Evolutionary conservation across 768 basidiomycete species (phyloP), one percentile per base, ranked within the genome.

Genomic region (Rhizopogon sp.): DNA sequence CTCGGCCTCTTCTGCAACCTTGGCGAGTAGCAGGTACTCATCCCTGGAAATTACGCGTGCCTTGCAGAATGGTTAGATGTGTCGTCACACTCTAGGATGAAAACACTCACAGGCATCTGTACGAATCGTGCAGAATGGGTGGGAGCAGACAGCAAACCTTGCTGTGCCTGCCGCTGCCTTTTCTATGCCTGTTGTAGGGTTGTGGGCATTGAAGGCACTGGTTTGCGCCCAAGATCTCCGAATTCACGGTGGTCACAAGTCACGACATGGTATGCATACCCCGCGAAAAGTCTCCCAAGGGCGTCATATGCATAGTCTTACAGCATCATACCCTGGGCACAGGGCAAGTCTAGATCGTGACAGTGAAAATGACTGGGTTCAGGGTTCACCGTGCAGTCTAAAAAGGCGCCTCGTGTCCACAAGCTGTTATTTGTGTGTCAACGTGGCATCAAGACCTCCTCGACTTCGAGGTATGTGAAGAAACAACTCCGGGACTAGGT

Each of bases 1-100:
- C 69, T 92, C 90, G 37, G 92, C 90, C 74, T 93, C 88, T 66
- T 89, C 89, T 44, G 89, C 87, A 55, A 93, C 79, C 73, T 89
- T 90, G 58, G 90, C 90, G 62, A 93, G 77, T 70, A 78, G 74
- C 43, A 81, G 66, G 54, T 72, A 71, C 59, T 82, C 78, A 25
- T 73, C 68, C 55, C 66, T 70, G 40, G 69, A 66, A 41, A 64
- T 60, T 29, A 70, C 56, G 43, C 69, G 70, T 50, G 64, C 69
- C 69, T 70, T 40, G 28, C 50, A 35, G 44, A 56, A 41, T n/a
- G 28, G 54, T 44, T 55, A 39, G 53, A 53, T 22, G 53, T 42
- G 53, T 14, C 6, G 40, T 43, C 35, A 9, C 22, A 20, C 33
- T 25, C 11, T 17, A 42, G 37, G 17, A 51, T 50, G 28, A 25